A percentile compares a stretch with the other conserved stretches of the same genome.
Conservation (phyloP, 2,329 filamentous ascomycete species). For the Tolypocladium ophioglossoides region DNA sequence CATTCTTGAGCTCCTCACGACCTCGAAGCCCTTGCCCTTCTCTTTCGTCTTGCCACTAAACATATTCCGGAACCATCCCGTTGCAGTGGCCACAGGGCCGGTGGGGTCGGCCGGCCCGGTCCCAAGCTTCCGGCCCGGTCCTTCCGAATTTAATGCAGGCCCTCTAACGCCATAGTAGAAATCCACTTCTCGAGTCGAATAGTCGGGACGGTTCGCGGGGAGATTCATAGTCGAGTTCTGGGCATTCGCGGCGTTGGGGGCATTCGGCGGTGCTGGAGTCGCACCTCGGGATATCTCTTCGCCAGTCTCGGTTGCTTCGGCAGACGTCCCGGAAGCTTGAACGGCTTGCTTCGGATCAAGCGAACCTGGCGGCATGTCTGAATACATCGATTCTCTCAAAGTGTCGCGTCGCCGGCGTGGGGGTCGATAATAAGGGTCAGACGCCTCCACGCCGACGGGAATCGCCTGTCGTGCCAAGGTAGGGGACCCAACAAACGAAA, state of each 20-base stretch:
- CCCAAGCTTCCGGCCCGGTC: conserved; percentile 72
- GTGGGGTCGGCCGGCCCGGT: conserved; percentile 94
- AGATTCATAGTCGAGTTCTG: conserved; percentile 20
- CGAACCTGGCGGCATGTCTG: conserved; percentile 19
- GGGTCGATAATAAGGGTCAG: conserved; percentile 82
- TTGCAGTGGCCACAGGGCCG: conserved; percentile 78
- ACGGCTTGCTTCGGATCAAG: conserved; percentile 26
- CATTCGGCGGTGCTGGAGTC: conserved; percentile 30
- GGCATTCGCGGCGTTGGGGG: conserved; percentile 9
- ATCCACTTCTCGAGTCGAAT: conserved; percentile 88
- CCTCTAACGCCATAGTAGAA: conserved; percentile 94
- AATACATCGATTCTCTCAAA: conserved; percentile 26
- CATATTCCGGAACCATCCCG: conserved; percentile 75
- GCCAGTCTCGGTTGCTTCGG: conserved; percentile 30
- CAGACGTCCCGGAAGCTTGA: conserved; percentile 19
- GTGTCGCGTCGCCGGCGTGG: conserved; percentile 62
- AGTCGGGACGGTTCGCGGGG: conserved; percentile 61
- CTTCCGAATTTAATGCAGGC: conserved; percentile 72
- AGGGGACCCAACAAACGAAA: conserved; percentile 58
- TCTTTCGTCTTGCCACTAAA: conserved; percentile 84
- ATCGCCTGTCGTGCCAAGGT: conserved; percentile 35
- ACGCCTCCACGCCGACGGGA: conserved; percentile 37
- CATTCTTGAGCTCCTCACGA: conserved; percentile 81
- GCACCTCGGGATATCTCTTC: conserved; percentile 29
- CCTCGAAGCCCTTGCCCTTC: conserved; percentile 93